phyloP scores from a whole-genome alignment of 169 alveolate genomes.

The Hepatocystis sp. region DNA sequence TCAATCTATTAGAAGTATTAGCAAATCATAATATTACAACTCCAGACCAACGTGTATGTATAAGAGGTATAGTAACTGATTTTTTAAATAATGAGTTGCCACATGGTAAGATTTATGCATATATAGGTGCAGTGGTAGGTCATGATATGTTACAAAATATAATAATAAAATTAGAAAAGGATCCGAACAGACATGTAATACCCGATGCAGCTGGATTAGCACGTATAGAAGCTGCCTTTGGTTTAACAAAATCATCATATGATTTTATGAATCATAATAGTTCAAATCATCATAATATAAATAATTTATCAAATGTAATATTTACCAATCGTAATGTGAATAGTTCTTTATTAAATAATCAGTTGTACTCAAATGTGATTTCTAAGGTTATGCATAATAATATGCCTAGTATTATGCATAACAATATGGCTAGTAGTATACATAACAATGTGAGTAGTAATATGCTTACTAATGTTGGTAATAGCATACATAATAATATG shows the following conservation, averaged over 20 bases:
- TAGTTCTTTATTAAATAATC: conserved; percentile 83
- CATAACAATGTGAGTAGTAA: neutral
- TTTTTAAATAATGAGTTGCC: conserved; percentile 90
- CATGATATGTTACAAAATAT: conserved; percentile 90
- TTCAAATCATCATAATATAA: conserved; percentile 82
- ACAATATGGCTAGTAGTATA: neutral
- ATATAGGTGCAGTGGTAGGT: conserved; percentile 91
- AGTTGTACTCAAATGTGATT: conserved; percentile 82
- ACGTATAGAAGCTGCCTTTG: conserved; percentile 89
- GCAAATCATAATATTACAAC: conserved; percentile 92
- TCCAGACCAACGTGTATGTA: conserved; percentile 92
- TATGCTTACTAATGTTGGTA: too few relatives aligned
- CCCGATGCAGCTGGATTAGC: conserved; percentile 91
- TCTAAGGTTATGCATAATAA: conserved; percentile 84
- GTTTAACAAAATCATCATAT: conserved; percentile 84
- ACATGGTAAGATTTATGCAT: conserved; percentile 90
- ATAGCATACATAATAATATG: neutral
- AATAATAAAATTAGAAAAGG: conserved; percentile 86
- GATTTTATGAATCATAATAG: conserved; percentile 46
- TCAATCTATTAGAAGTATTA: conserved; percentile 87
- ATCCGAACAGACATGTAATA: conserved; percentile 86
- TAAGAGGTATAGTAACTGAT: conserved; percentile 90
- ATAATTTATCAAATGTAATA: conserved; percentile 85
- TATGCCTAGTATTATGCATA: conserved; percentile 73
- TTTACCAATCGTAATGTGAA: conserved; percentile 85